Base-by-base conservation (phyloP, 208 protist species). In the Leishmania mexicana region DNA sequence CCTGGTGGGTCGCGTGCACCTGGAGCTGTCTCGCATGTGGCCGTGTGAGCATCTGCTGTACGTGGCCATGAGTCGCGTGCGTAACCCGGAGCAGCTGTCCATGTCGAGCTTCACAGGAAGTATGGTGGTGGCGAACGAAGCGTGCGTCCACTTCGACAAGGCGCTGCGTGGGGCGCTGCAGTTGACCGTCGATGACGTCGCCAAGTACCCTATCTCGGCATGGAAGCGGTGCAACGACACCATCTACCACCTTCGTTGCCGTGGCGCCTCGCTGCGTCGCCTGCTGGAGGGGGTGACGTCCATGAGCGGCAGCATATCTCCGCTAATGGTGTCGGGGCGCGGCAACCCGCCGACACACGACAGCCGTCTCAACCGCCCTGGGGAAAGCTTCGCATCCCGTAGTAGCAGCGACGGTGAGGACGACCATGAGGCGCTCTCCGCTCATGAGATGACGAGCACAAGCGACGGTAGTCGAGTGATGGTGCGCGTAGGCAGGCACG, bases 201-300 rank as follows among this genome's bases (percentile, higher is more conserved):
- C 81, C 13, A 78, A 86, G n/a, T 95, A 84, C 78, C 91, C 88
- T 11, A 88, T 96, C n/a, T 92, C 90, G 7, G 89, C 94, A 35
- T 97, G 94, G 93, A 95, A 92, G 81, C 91, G 90, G 49, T 97
- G 94, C 86, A 96, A 94, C 74, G 94, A 97, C 82, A 97, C 93
- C 0, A 88, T 97, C 75, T 96, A 92, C 79, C 90, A 94, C 81
- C 86, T 97, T 31, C 92, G 94, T 24, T 90, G 91, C 58, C 86
- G 87, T 38, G 94, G 94, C 1, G 80, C 88, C 8, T 93, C 94
- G 13, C 89, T 97, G 38, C 89, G 89, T 6, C 83, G 85, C 11
- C 78, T 96, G n/a, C 79, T 96, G 64, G 74, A 90, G 77, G 86
- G 85, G 15, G 86, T 85, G 13, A 84, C 79, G 19, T 79, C 62